Evolutionary conservation across 2,329 filamentous ascomycete genomes (phyloP).

Genomic region (Teratosphaeria pseudoeucalypti): DNA sequence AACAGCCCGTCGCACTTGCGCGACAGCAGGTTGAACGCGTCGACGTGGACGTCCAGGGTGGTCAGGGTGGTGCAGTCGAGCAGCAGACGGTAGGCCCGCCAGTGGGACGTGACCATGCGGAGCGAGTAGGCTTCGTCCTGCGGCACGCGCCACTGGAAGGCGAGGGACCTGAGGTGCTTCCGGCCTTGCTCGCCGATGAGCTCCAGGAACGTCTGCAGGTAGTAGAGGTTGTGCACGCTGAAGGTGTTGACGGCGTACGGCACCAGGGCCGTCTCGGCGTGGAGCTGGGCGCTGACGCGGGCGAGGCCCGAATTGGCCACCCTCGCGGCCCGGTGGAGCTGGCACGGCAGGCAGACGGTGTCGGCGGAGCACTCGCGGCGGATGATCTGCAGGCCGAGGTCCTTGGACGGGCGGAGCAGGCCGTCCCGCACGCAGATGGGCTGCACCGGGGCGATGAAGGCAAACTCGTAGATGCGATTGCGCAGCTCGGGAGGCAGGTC

Average conservation of each 20-base stretch:
- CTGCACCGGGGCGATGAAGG: background rate
- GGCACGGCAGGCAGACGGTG: background rate
- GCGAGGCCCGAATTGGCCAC: background rate
- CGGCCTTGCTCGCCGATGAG: background rate
- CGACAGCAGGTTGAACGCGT: background rate
- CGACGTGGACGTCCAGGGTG: background rate
- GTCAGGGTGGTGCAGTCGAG: background rate
- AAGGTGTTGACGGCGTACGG: constrained; percentile 2
- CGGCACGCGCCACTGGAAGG: background rate
- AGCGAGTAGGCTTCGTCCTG: background rate
- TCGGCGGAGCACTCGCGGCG: background rate
- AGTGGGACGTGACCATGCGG: background rate
- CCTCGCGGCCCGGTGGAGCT: background rate
- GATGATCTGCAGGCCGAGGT: background rate
- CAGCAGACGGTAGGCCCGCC: background rate
- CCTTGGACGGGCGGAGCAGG: background rate
- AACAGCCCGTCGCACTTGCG: background rate
- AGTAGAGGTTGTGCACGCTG: constrained; percentile 3
- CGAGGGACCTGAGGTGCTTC: background rate
- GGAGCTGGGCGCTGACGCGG: background rate
- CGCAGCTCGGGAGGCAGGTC: constrained; percentile 8
- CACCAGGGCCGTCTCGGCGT: background rate
- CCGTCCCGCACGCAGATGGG: background rate
- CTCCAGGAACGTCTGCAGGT: background rate
- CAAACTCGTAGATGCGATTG: constrained; percentile 6